These are phyloP conservation scores for Populus alba DNA, from an alignment of 345 rosid species.

Conservation along the genomic window DNA sequence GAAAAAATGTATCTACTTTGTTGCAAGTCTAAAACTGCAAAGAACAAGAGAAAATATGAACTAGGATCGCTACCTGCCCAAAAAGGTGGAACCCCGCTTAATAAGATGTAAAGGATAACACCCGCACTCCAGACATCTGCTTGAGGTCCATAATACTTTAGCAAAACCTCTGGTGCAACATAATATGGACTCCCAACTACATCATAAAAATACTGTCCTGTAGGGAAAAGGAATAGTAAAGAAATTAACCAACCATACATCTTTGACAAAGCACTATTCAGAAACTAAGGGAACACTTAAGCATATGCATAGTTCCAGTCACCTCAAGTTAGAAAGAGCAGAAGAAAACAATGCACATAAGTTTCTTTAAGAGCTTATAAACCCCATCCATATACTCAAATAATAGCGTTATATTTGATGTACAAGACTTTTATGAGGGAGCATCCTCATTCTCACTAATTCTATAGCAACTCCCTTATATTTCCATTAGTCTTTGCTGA, in stretches of 20 bases:
- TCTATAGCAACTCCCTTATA: not conserved
- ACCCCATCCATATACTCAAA: too few relatives aligned
- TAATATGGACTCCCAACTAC: constrained; percentile 98
- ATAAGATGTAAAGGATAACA: constrained; percentile 89
- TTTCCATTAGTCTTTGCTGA: not conserved
- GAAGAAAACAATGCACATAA: not conserved
- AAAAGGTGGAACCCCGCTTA: constrained; percentile 94
- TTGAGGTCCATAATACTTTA: constrained; percentile 84
- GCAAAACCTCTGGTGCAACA: constrained; percentile 95
- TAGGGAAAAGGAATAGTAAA: not conserved
- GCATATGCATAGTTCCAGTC: not conserved
- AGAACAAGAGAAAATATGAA: not conserved
- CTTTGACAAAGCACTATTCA: not conserved
- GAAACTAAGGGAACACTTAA: not conserved
- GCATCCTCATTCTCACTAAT: not conserved
- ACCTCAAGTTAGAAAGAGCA: not conserved
- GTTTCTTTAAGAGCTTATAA: not conserved
- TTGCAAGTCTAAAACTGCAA: not conserved
- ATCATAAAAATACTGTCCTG: constrained; percentile 77
- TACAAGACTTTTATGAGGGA: not conserved
- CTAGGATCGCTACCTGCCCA: constrained; percentile 65
- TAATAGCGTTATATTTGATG: not conserved
- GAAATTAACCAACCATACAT: constrained; percentile 6
- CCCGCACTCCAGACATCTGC: constrained; percentile 96
- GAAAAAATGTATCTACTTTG: not conserved